A percentile compares a stretch with the other conserved stretches of the same genome.
phyloP scores from a whole-genome alignment of 2,329 filamentous ascomycete species.

The Pseudogymnoascus sp. region DNA sequence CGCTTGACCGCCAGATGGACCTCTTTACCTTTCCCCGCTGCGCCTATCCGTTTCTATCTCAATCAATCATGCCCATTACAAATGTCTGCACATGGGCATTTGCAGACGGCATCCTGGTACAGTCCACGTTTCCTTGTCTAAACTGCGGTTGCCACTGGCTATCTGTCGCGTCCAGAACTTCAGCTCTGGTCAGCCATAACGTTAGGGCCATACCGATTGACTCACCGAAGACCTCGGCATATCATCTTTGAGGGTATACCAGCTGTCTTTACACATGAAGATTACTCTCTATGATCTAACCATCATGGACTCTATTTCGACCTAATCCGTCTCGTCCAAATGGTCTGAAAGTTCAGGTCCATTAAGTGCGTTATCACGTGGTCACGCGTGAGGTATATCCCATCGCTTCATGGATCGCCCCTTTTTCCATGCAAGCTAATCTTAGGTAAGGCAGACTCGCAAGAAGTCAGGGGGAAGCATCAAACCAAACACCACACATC shows the following conservation, averaged over 20 bases:
- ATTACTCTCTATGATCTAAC: neutral
- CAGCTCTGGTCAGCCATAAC: conserved; percentile 6
- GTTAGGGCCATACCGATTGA: neutral
- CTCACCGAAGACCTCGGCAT: conserved; percentile 3
- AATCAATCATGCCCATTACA: neutral
- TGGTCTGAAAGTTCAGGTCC: neutral
- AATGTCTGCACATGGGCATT: neutral
- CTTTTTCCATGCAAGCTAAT: neutral
- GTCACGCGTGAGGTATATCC: neutral
- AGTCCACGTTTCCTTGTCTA: conserved; percentile 3
- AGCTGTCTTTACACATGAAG: neutral
- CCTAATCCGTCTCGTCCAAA: neutral
- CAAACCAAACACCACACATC: neutral
- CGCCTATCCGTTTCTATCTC: neutral
- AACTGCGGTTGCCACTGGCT: conserved; percentile 5
- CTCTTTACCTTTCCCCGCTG: neutral
- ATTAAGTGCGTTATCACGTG: neutral
- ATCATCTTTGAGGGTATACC: neutral
- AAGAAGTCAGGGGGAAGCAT: neutral
- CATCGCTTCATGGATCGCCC: neutral
- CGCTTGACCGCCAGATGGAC: neutral
- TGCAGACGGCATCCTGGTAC: neutral
- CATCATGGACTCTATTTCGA: neutral
- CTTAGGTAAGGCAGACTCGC: conserved; percentile 7
- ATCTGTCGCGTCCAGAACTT: neutral